Evolutionary conservation across 1,139 yeast species (phyloP).

Genomic region (Citeromyces siamensis): DNA sequence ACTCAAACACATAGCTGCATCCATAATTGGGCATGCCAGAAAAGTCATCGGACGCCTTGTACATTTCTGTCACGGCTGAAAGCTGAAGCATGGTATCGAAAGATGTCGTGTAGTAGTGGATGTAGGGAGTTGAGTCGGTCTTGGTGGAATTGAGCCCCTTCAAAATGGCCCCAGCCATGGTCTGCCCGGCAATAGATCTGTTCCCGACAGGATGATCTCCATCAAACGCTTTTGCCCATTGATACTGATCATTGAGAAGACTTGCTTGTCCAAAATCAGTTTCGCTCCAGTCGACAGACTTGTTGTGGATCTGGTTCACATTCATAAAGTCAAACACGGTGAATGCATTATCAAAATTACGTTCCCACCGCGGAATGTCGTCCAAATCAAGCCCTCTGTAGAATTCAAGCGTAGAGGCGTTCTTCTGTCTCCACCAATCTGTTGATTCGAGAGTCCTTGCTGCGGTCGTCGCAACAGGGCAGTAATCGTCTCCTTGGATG

Average conservation of each 20-base stretch:
- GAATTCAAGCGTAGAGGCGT: conserved; percentile 22
- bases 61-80: conserved; percentile 21
- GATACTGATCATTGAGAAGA: conserved; percentile 23
- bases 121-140: conserved; percentile 17
- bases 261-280: conserved; percentile 19
- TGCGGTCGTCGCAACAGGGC: conserved; percentile 22
- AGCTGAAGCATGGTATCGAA: conserved; percentile 27
- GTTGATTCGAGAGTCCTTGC: conserved; percentile 12
- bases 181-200: conserved; percentile 25
- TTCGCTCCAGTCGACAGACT: conserved; percentile 20
- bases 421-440: conserved; percentile 17
- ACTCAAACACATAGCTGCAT: conserved; percentile 26
- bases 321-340: conserved; percentile 24
- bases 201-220: conserved; percentile 14
- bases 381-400: conserved; percentile 19
- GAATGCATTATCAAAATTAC: conserved; percentile 25
- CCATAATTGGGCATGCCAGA: conserved; percentile 32
- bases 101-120: conserved; percentile 28
- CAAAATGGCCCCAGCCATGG: conserved; percentile 21
- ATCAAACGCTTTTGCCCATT: conserved; percentile 23
- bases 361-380: conserved; percentile 12
- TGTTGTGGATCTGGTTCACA: conserved; percentile 26
- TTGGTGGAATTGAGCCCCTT: conserved; percentile 22
- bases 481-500: conserved; percentile 26
- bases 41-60: conserved; percentile 20